phyloP scores from a whole-genome alignment of 768 basidiomycete genomes.

The Favolaschia claudopus region DNA sequence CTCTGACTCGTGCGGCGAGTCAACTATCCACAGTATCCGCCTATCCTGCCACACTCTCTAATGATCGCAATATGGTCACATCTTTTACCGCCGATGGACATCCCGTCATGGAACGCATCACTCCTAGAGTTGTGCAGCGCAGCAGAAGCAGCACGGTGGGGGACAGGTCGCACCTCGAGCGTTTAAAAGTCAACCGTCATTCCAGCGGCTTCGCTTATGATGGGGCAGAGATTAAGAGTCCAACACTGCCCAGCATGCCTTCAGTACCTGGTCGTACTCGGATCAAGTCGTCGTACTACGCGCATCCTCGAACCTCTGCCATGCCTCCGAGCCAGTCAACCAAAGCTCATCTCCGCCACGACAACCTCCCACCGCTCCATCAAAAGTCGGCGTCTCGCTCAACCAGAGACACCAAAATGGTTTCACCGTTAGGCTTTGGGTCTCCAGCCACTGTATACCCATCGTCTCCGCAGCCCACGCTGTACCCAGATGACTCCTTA shows the following conservation, averaged over 20 bases:
- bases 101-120: conserved; percentile 45
- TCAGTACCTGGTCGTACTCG: conserved; percentile 58
- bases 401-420: conserved; percentile 48
- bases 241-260: conserved; percentile 31
- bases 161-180: conserved; percentile 26
- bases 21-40: conserved; percentile 52
- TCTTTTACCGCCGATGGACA: conserved; percentile 51
- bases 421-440: conserved; percentile 46
- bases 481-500: conserved; percentile 79
- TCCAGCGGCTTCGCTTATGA: conserved; percentile 59
- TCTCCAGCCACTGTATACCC: conserved; percentile 48
- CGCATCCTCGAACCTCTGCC: conserved; percentile 62
- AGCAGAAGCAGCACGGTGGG: conserved; percentile 28
- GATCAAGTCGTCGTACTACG: conserved; percentile 75
- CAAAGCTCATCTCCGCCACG: conserved; percentile 30
- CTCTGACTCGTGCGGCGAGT: conserved; percentile 44
- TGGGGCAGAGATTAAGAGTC: conserved; percentile 53
- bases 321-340: conserved; percentile 42
- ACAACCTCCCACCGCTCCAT: conserved; percentile 44
- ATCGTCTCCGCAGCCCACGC: conserved; percentile 66
- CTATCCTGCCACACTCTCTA: conserved; percentile 53
- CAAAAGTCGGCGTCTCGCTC: conserved; percentile 53
- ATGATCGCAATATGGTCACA: conserved; percentile 33
- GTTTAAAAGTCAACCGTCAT: conserved; percentile 34
- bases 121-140: conserved; percentile 28